A percentile compares a stretch with the other conserved stretches of the same genome.
Evolutionary conservation across 2,329 filamentous ascomycete genomes (phyloP).

Genomic region (Pyricularia sp.): DNA sequence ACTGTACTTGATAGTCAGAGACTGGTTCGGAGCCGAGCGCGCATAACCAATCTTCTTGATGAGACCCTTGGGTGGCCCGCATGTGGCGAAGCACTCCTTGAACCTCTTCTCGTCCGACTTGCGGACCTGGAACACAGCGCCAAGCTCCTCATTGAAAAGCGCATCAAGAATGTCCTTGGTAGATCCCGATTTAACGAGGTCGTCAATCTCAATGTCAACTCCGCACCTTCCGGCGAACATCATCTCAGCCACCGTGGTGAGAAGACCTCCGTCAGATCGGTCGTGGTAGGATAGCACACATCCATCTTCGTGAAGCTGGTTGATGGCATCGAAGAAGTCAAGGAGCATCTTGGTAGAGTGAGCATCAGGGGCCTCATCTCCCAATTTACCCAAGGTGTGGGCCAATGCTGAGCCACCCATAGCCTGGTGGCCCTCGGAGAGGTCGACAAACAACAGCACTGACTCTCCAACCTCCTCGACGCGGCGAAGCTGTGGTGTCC

Average conservation of each 20-base stretch:
- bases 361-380: slow-evolving; percentile 77
- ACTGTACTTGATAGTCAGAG: slow-evolving; percentile 65
- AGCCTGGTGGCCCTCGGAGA: slow-evolving; percentile 70
- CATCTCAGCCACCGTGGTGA: slow-evolving; percentile 92
- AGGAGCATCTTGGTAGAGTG: slow-evolving; percentile 63
- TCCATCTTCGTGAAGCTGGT: slow-evolving; percentile 51
- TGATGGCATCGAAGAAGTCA: slow-evolving; percentile 85
- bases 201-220: slow-evolving; percentile 75
- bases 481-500: slow-evolving; percentile 82
- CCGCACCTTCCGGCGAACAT: slow-evolving; percentile 94
- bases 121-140: slow-evolving; percentile 90
- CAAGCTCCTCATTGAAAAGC: slow-evolving; percentile 93
- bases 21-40: slow-evolving; percentile 59
- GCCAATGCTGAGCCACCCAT: slow-evolving; percentile 87
- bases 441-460: slow-evolving; percentile 81
- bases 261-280: slow-evolving; percentile 81
- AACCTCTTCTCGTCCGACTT: slow-evolving; percentile 78
- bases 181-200: slow-evolving; percentile 52
- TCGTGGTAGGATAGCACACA: slow-evolving; percentile 90
- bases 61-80: slow-evolving; percentile 70
- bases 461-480: slow-evolving; percentile 84
- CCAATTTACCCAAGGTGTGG: slow-evolving; percentile 80
- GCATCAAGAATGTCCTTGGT: slow-evolving; percentile 60
- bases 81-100: slow-evolving; percentile 83
- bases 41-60: slow-evolving; percentile 80